Evolutionary conservation across 257 asterid genomes (phyloP), one percentile per base, ranked within the genome.

Genomic region (Plantago major): DNA sequence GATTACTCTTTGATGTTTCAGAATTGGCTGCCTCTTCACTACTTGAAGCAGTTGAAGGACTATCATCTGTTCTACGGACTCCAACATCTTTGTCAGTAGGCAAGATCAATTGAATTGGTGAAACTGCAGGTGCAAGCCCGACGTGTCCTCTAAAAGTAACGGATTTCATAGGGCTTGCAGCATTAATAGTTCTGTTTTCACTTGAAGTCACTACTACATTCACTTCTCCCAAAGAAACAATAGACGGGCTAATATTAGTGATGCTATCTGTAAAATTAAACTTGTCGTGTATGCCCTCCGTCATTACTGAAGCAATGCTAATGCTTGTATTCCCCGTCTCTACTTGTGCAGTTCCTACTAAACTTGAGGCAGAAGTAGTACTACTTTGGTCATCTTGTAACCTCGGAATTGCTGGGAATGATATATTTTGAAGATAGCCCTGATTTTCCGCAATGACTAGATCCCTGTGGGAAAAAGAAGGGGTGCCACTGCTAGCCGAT

Each of bases 51-150:
- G 46, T 42, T 5, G n/a, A 33, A 45, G 74, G 66, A 15, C 57
- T 70, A 18, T 0, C 6, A 46, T 75, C 19, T 2, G 40, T 33
- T 4, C 40, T 33, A 33, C 40, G 40, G 40, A 4, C 40, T 33
- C 40, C 59, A 11, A 22, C 15, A 42, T 42, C 69, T 9, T n/a
- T 26, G 28, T 62, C 44, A 38, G 47, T n/a, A 3, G 58, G 62
- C 45, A 74, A 38, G 44, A 43, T 42, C 8, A 64, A 63, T 43
- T 60, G 63, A 57, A 74, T 52, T 3, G 81, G 78, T 48, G 80
- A 68, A 66, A 38, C 11, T 55, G 5, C 5, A 3, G 67, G 71
- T n/a, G 67, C 65, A 33, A 17, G 33, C 6, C 58, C 12, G 50
- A 50, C 51, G 57, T 42, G 17, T 14, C 3, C 58, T 18, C 9